phyloP scores from a whole-genome alignment of 2,329 filamentous ascomycete genomes.

The Paracoccidioides lutzii region DNA sequence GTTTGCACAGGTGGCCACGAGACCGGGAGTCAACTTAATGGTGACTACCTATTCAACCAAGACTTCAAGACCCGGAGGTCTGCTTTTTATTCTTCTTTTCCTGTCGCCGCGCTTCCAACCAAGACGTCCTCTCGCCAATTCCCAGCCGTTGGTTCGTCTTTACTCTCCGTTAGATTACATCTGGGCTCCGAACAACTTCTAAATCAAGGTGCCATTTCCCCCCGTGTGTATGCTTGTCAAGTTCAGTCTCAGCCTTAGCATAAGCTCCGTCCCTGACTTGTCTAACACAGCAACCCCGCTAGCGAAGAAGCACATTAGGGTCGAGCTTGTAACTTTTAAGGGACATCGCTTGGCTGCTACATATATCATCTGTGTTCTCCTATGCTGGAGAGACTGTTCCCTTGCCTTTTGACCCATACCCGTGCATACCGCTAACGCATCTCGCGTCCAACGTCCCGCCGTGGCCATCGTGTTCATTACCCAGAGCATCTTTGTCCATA shows the following conservation, averaged over 20 bases:
- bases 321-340: too few species aligned
- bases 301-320: too few species aligned
- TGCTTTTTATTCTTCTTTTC: background rate
- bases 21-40: too few species aligned
- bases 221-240: background rate
- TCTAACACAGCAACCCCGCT: too few species aligned
- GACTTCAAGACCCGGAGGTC: too few species aligned
- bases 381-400: too few species aligned
- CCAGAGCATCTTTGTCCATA: background rate
- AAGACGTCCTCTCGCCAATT: background rate
- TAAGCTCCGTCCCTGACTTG: background rate
- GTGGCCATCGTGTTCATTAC: background rate
- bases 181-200: background rate
- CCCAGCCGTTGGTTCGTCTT: background rate
- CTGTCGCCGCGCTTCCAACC: background rate
- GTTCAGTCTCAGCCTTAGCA: background rate
- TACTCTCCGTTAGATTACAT: background rate
- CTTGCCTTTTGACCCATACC: too few species aligned
- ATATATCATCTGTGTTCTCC: too few species aligned
- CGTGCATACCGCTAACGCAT: background rate
- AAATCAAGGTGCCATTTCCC: background rate
- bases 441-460: background rate
- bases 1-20: too few species aligned
- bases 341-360: too few species aligned
- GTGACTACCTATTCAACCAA: too few species aligned